A percentile compares a stretch with the other conserved stretches of the same genome.
phyloP scores from a whole-genome alignment of 169 alveolate genomes.

The Cryptosporidium felis region DNA sequence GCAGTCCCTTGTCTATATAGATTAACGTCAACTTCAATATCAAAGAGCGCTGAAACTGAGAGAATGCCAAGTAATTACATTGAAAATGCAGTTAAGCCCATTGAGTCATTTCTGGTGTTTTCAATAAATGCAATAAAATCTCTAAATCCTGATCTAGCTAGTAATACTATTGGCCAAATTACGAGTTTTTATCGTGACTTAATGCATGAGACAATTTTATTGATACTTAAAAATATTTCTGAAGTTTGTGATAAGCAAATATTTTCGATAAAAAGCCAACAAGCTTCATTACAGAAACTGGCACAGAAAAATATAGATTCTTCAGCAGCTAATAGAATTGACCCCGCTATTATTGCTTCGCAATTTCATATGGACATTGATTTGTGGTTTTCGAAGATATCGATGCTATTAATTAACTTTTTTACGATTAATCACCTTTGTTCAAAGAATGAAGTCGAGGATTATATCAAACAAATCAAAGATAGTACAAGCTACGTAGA shows the following conservation, averaged over 20 bases:
- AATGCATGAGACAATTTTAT: neutral
- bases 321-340: conserved; percentile 45
- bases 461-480: neutral
- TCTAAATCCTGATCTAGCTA: neutral
- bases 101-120: conserved; percentile 21
- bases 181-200: neutral
- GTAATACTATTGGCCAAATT: neutral
- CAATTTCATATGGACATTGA: conserved; percentile 28
- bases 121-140: conserved; percentile 57
- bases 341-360: conserved; percentile 1
- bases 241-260: conserved; percentile 56
- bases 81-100: conserved; percentile 53
- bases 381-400: conserved; percentile 6
- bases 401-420: neutral
- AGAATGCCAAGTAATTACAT: conserved; percentile 41
- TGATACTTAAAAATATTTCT: neutral
- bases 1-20: conserved; percentile 61
- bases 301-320: conserved; percentile 17
- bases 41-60: neutral
- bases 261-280: conserved; percentile 29
- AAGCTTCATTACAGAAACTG: conserved; percentile 36
- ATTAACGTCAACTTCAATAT: conserved; percentile 3
- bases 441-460: neutral
- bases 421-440: neutral
- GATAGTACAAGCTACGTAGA: neutral